Base-by-base conservation (phyloP, 371 early-diverging fungal genomes). In the Mucor lusitanicus region DNA sequence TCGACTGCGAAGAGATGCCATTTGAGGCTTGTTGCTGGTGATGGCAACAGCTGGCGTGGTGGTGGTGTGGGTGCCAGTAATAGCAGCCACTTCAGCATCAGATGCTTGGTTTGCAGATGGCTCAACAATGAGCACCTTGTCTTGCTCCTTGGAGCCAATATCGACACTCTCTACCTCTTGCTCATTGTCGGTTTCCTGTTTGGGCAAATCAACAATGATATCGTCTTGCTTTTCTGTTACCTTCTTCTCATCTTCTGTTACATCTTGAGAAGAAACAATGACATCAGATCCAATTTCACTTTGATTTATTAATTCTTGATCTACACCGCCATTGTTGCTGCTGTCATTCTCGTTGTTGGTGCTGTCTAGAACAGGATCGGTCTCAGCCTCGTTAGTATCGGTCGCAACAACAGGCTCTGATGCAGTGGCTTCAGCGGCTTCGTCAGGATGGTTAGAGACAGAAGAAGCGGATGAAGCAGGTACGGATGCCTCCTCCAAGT, bases 1-100 rank as follows among this genome's bases (percentile, higher is more conserved):
- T 60, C 67, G 63, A 65, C 68, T 77, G 27, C 77, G 80, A 53
- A 79, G 66, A 27, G 71, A 72, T 27, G 77, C 64, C 8, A 79
- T 67, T 54, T 79, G 75, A 21, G 77, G 77, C 9, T 77, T 75
- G 7, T 50, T 61, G 55, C 28, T 58, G 23, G 57, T 61, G 55
- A 35, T 58, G 30, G 57, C 67, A 63, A 53, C 27, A 9, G 25
- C 61, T 68, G 40, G 42, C 33, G 44, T 62, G 53, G 9, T 39
- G 17, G 55, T 62, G 53, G 32, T 32, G 0, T 50, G 55, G 30
- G 59, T 30, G 6, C 32, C 28, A 15, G 70, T 71, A 17, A 77
- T 68, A 2, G 74, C 59, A n/a, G 77, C 77, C 1, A 74, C 73
- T 62, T 75, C 76, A 1, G 68, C 76, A 46, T 75, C 71, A 46